phyloP scores from a whole-genome alignment of 352 stramenopile species.

The Blastocystis sp. region DNA sequence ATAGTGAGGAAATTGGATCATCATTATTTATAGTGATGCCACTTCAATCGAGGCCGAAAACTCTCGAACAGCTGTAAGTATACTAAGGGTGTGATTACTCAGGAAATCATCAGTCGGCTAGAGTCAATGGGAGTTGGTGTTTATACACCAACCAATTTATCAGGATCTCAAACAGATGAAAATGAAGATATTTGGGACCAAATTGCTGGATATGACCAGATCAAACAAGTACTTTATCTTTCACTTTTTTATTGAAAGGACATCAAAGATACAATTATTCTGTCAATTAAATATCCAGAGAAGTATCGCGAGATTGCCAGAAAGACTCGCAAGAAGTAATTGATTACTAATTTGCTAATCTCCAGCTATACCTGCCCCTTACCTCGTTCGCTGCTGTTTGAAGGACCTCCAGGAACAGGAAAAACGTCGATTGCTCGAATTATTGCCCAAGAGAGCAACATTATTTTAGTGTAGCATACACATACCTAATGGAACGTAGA shows the following conservation, averaged over 20 bases:
- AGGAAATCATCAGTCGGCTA: slow-evolving; percentile 19
- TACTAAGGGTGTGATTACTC: background rate
- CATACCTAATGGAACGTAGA: background rate
- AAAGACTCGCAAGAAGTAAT: slow-evolving; percentile 81
- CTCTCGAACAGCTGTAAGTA: background rate
- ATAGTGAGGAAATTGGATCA: background rate
- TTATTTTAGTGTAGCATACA: slow-evolving; percentile 80
- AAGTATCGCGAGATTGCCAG: slow-evolving; percentile 83
- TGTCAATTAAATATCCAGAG: slow-evolving; percentile 85
- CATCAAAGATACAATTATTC: slow-evolving; percentile 85
- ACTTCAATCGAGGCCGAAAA: background rate
- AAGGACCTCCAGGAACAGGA: slow-evolving; percentile 86
- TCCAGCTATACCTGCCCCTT: slow-evolving; percentile 74
- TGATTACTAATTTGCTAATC: slow-evolving; percentile 73
- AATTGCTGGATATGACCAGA: slow-evolving; percentile 60
- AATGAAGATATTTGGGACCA: slow-evolving; percentile 41
- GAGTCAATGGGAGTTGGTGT: slow-evolving; percentile 27
- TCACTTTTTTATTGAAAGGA: slow-evolving; percentile 71
- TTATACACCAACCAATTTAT: background rate
- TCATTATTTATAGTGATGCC: slow-evolving; percentile 3
- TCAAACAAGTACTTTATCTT: slow-evolving; percentile 11
- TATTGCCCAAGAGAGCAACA: slow-evolving; percentile 83
- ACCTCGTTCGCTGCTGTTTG: slow-evolving; percentile 82
- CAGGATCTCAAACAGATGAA: background rate
- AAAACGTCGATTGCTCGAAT: slow-evolving; percentile 89